Evolutionary conservation across 352 stramenopile genomes (phyloP).

Genomic region (Phytophthora pini): DNA sequence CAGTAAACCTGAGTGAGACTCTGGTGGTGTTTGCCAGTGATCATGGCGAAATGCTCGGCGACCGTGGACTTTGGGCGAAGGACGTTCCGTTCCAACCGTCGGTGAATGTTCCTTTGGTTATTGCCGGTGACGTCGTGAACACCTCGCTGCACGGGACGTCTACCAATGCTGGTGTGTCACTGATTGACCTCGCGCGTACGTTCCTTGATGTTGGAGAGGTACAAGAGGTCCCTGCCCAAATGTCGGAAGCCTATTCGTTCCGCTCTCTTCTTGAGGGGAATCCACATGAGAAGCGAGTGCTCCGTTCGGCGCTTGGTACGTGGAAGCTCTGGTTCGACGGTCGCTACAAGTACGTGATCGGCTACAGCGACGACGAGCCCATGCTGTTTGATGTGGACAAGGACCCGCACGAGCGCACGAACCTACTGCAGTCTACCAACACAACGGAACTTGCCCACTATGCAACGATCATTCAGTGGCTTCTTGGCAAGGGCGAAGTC

Average conservation of each 20-base stretch:
- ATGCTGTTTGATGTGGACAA: conserved; percentile 40
- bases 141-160: conserved; percentile 26
- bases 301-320: conserved; percentile 35
- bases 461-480: conserved; percentile 30
- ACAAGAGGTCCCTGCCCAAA: conserved; percentile 30
- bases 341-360: conserved; percentile 44
- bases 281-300: conserved; percentile 24
- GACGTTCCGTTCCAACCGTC: conserved; percentile 39
- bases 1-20: conserved; percentile 43
- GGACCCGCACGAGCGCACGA: conserved; percentile 39
- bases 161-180: conserved; percentile 35
- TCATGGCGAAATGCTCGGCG: conserved; percentile 44
- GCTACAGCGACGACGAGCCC: conserved; percentile 38
- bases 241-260: conserved; percentile 40
- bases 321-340: conserved; percentile 44
- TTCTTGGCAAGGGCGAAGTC: conserved; percentile 35
- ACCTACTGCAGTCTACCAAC: conserved; percentile 31
- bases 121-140: conserved; percentile 38
- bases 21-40: conserved; percentile 42
- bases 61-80: conserved; percentile 37
- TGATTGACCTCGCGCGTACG: conserved; percentile 41
- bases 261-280: conserved; percentile 28
- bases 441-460: conserved; percentile 28
- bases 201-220: conserved; percentile 43
- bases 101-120: conserved; percentile 34